Percentiles rank a stretch among this genome's conserved stretches.
Evolutionary conservation across 495 filamentous ascomycete species (phyloP).

Genomic region (Penicillium diatomitis): DNA sequence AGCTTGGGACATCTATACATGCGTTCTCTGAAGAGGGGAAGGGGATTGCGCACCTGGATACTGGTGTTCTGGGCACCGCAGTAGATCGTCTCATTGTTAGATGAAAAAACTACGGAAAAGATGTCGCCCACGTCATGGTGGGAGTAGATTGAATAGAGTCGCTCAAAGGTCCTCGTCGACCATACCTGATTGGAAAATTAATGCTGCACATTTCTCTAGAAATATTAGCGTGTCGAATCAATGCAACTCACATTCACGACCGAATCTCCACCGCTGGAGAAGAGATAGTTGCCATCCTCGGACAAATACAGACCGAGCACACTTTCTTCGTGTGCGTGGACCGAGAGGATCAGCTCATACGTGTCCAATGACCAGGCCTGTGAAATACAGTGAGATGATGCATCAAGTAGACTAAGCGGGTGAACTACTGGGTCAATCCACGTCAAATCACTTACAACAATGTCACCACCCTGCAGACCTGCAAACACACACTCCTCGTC

Average conservation of each 20-base stretch:
- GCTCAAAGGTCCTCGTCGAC: constrained; percentile 49
- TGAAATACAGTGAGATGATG: constrained; percentile 6
- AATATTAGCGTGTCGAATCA: no score
- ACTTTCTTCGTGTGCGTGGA: constrained; percentile 82
- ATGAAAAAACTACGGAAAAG: constrained; percentile 83
- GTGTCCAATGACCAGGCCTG: constrained; percentile 80
- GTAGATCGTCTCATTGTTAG: constrained; percentile 69
- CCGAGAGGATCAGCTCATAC: constrained; percentile 63
- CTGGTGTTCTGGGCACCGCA: constrained; percentile 91
- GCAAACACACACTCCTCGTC: constrained; percentile 51
- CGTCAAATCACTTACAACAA: constrained; percentile 45
- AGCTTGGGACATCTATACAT: background rate
- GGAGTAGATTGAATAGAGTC: constrained; percentile 85
- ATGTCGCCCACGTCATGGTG: constrained; percentile 93
- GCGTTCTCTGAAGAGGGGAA: no score
- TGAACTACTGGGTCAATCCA: background rate
- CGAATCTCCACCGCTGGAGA: constrained; percentile 90
- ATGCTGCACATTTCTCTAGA: background rate
- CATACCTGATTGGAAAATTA: constrained; percentile 45
- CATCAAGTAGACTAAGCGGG: background rate
- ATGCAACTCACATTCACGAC: constrained; percentile 66
- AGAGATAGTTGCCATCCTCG: constrained; percentile 62
- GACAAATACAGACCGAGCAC: constrained; percentile 79
- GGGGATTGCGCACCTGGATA: constrained; percentile 52
- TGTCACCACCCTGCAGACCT: constrained; percentile 85